Conservation (phyloP, 768 basidiomycete species). For the Porpolomopsis calyptriformis region DNA sequence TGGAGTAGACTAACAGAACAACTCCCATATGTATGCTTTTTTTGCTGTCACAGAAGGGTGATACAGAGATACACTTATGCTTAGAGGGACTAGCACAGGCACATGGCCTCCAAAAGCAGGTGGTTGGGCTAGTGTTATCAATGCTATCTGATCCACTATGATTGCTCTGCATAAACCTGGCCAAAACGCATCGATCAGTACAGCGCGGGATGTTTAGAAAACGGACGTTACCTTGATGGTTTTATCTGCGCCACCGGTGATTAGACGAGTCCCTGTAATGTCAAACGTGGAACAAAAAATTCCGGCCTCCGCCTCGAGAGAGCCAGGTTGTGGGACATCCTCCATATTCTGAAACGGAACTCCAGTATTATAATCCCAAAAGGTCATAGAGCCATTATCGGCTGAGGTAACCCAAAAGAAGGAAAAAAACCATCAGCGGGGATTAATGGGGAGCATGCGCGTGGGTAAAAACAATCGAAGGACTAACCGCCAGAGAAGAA, state of each 20-base stretch:
- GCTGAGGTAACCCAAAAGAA: constrained; percentile 41
- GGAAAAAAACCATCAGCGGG: not conserved
- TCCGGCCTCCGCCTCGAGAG: constrained; percentile 92
- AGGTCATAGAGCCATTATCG: constrained; percentile 82
- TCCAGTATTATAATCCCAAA: constrained; percentile 95
- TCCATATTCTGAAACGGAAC: constrained; percentile 91
- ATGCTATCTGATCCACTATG: constrained; percentile 28
- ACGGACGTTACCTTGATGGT: constrained; percentile 77
- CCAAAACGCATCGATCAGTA: not conserved
- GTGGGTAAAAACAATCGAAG: not conserved
- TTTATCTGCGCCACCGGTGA: constrained; percentile 97
- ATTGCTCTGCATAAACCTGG: constrained; percentile 64
- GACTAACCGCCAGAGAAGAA: constrained; percentile 89
- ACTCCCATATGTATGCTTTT: no score
- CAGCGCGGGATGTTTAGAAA: not conserved
- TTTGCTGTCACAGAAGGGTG: no score
- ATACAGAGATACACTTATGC: not conserved
- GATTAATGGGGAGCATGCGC: constrained; percentile 4
- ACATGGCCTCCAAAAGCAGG: no score
- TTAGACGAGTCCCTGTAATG: constrained; percentile 84
- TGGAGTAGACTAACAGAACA: no score
- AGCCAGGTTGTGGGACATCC: constrained; percentile 94
- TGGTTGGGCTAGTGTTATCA: not conserved
- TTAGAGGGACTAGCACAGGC: not conserved
- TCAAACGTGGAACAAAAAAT: constrained; percentile 97